Conservation (phyloP, 78 protist species). For the Tieghemostelium lacteum region DNA sequence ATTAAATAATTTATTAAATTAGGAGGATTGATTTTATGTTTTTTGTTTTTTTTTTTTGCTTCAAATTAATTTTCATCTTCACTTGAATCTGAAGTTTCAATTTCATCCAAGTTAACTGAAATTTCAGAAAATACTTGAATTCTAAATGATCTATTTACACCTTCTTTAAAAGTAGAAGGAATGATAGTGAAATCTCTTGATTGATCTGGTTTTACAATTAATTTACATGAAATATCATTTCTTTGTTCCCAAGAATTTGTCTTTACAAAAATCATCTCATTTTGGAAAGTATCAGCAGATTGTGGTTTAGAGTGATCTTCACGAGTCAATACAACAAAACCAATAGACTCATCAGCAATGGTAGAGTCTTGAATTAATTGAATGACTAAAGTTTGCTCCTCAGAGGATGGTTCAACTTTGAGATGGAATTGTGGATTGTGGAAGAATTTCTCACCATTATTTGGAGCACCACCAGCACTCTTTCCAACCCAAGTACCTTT, state of each 20-base stretch:
- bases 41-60: too few species aligned
- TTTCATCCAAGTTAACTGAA: constrained; percentile 46
- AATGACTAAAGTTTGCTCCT: constrained; percentile 2
- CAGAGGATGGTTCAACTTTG: constrained; percentile 27
- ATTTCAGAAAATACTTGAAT: constrained; percentile 65
- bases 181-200: constrained; percentile 53
- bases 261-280: constrained; percentile 54
- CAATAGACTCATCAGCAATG: constrained; percentile 66
- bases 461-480: constrained; percentile 75
- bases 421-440: constrained; percentile 73
- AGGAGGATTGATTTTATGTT: too few species aligned
- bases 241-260: constrained; percentile 69
- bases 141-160: constrained; percentile 67
- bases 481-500: constrained; percentile 79
- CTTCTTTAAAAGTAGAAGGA: constrained; percentile 60
- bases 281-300: constrained; percentile 56
- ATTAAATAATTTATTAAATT: too few species aligned
- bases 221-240: constrained; percentile 49
- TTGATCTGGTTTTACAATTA: constrained; percentile 42
- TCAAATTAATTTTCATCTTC: neutral
- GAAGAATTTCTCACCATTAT: constrained; percentile 50
- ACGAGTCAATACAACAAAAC: constrained; percentile 61
- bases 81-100: constrained; percentile 14
- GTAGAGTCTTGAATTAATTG: constrained; percentile 78
- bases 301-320: constrained; percentile 28